Evolutionary conservation across 192 early-diverging fungal genomes (phyloP).

Genomic region (Linnemannia elongata): DNA sequence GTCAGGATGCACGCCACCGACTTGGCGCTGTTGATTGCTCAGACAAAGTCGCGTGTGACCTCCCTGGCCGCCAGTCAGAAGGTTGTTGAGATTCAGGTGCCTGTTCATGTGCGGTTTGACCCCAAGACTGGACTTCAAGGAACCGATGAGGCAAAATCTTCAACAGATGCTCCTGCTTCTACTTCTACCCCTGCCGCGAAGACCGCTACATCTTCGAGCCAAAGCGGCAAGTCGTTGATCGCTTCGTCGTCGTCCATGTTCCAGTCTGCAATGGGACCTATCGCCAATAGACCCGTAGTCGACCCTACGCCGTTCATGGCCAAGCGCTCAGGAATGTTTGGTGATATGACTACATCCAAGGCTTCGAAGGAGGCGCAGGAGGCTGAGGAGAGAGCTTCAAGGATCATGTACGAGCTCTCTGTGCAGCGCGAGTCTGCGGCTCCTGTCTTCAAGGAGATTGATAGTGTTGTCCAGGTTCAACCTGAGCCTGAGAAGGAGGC

Average conservation of each 20-base stretch:
- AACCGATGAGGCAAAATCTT: slow-evolving; percentile 13
- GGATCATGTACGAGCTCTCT: slow-evolving; percentile 42
- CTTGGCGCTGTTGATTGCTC: slow-evolving; percentile 70
- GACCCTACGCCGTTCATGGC: slow-evolving; percentile 30
- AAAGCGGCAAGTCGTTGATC: slow-evolving; percentile 15
- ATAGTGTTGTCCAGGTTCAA: background rate
- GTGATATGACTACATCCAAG: background rate
- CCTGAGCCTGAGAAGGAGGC: background rate
- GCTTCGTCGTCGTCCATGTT: slow-evolving; percentile 21
- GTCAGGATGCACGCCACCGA: slow-evolving; percentile 88
- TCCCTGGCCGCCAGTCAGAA: slow-evolving; percentile 22
- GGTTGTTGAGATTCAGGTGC: slow-evolving; percentile 30
- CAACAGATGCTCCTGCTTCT: background rate
- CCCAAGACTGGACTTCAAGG: slow-evolving; percentile 50
- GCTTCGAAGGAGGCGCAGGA: slow-evolving; percentile 25
- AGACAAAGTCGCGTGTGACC: slow-evolving; percentile 22
- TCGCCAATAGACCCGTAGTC: slow-evolving; percentile 18
- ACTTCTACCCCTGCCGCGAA: slow-evolving; percentile 13
- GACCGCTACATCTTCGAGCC: background rate
- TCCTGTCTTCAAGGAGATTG: slow-evolving; percentile 34
- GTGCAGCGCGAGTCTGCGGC: slow-evolving; percentile 11
- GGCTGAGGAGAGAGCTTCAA: slow-evolving; percentile 18
- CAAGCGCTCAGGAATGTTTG: slow-evolving; percentile 34
- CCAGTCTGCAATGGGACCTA: background rate
- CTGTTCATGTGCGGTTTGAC: slow-evolving; percentile 49